Evolutionary conservation across 192 early-diverging fungal genomes (phyloP).

Genomic region (Umbelopsis isabellina): DNA sequence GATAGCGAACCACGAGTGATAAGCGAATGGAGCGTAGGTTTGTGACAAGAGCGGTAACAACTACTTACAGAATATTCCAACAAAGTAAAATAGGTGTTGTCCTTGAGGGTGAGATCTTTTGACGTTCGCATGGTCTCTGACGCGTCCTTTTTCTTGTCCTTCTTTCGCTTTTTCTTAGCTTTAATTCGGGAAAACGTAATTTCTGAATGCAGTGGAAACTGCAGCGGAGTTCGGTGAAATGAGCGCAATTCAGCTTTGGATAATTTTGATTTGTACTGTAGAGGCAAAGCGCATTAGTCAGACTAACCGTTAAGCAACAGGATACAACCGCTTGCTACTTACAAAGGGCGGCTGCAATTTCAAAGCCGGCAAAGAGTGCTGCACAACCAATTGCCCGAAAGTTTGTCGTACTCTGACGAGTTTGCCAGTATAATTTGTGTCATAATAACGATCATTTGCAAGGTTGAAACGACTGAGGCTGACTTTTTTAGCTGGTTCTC

Average conservation of each 20-base stretch:
- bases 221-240: slow-evolving; percentile 86
- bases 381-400: slow-evolving; percentile 80
- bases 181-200: slow-evolving; percentile 80
- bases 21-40: not conserved
- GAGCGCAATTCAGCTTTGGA: slow-evolving; percentile 80
- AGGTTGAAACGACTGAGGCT: slow-evolving; percentile 83
- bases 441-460: slow-evolving; percentile 89
- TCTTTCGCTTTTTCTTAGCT: slow-evolving; percentile 70
- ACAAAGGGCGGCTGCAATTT: slow-evolving; percentile 77
- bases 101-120: slow-evolving; percentile 90
- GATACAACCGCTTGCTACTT: slow-evolving; percentile 29
- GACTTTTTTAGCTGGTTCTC: slow-evolving; percentile 59
- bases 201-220: slow-evolving; percentile 57
- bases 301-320: not conserved
- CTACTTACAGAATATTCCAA: slow-evolving; percentile 81
- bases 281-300: not conserved
- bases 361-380: slow-evolving; percentile 87
- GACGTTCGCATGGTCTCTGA: slow-evolving; percentile 75
- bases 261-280: slow-evolving; percentile 83
- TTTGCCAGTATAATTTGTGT: slow-evolving; percentile 63
- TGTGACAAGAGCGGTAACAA: not conserved
- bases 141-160: slow-evolving; percentile 70
- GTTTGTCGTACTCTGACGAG: slow-evolving; percentile 84
- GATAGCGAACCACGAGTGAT: not conserved
- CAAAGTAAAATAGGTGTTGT: slow-evolving; percentile 79